phyloP scores from a whole-genome alignment of 139 green algal genomes.

The Tetraselmis chui region DNA sequence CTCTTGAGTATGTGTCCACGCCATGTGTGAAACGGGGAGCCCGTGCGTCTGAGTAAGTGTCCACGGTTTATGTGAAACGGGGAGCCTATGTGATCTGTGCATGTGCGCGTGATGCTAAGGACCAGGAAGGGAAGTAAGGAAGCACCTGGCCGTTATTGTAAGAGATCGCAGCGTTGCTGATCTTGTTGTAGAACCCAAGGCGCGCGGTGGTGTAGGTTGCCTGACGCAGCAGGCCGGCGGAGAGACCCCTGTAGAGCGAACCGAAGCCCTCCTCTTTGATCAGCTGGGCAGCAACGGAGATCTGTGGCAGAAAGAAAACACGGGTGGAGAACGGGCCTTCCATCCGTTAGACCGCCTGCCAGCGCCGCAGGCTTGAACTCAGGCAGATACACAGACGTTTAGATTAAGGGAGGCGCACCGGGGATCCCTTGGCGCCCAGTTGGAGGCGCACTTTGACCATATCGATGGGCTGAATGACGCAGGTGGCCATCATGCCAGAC shows the following conservation, averaged over 20 bases:
- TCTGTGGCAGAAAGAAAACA: neutral
- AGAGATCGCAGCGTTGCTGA: slow-evolving; percentile 30
- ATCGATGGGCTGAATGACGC: slow-evolving; percentile 92
- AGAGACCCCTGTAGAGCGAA: slow-evolving; percentile 89
- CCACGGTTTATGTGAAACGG: too few species aligned
- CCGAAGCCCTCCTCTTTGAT: slow-evolving; percentile 55
- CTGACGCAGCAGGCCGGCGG: slow-evolving; percentile 91
- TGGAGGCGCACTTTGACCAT: slow-evolving; percentile 98
- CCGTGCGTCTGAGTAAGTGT: too few species aligned
- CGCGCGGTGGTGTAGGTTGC: slow-evolving; percentile 97
- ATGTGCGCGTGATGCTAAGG: too few species aligned
- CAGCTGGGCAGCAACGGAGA: slow-evolving; percentile 22
- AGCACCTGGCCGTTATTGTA: slow-evolving; percentile 32
- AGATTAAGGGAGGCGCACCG: slow-evolving; percentile 42
- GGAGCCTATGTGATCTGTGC: too few species aligned
- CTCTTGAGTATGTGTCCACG: too few species aligned
- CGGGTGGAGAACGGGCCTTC: neutral
- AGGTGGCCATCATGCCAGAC: slow-evolving; percentile 81
- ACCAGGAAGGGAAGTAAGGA: too few species aligned
- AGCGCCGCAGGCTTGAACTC: neutral
- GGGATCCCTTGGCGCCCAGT: slow-evolving; percentile 79
- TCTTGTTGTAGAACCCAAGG: slow-evolving; percentile 83
- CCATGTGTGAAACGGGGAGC: too few species aligned
- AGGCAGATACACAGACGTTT: too few species aligned
- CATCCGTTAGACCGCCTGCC: too few species aligned